Percentiles rank a stretch among this genome's conserved stretches.
Evolutionary conservation across 345 rosid species (phyloP).

Genomic region (Kernera saxatilis): DNA sequence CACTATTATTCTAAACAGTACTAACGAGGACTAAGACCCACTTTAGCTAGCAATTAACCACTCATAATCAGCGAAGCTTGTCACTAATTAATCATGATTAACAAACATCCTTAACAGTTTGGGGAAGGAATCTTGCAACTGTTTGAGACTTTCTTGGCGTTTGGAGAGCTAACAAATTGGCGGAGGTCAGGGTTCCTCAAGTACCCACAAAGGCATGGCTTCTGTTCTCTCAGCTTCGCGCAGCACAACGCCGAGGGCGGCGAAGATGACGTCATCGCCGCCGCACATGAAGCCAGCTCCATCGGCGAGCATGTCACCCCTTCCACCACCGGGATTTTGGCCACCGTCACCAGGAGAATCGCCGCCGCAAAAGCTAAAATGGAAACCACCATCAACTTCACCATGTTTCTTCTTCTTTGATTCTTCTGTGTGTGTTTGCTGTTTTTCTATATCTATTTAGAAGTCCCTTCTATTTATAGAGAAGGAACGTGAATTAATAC

Average conservation of each 20-base stretch:
- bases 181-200: slow-evolving; percentile 40
- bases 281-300: slow-evolving; percentile 46
- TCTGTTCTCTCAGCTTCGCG: slow-evolving; percentile 53
- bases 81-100: slow-evolving; percentile 8
- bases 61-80: background rate
- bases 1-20: slow-evolving; percentile 1
- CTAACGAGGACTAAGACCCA: background rate
- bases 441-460: too few species aligned
- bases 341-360: slow-evolving; percentile 12
- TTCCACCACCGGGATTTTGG: slow-evolving; percentile 15
- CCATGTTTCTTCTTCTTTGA: slow-evolving; percentile 20
- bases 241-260: slow-evolving; percentile 51
- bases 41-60: slow-evolving; percentile 6
- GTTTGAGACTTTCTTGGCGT: slow-evolving; percentile 32
- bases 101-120: slow-evolving; percentile 30
- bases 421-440: background rate
- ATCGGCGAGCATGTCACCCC: slow-evolving; percentile 48
- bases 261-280: slow-evolving; percentile 32
- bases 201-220: slow-evolving; percentile 67
- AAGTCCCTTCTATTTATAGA: slow-evolving; percentile 6
- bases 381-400: slow-evolving; percentile 1
- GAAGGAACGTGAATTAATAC: background rate
- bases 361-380: background rate
- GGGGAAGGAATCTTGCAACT: slow-evolving; percentile 44
- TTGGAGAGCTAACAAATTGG: slow-evolving; percentile 44